A percentile compares a stretch with the other conserved stretches of the same genome.
Evolutionary conservation across 805 yeast genomes (phyloP).

Genomic region (Schizosaccharomyces osmophilus): DNA sequence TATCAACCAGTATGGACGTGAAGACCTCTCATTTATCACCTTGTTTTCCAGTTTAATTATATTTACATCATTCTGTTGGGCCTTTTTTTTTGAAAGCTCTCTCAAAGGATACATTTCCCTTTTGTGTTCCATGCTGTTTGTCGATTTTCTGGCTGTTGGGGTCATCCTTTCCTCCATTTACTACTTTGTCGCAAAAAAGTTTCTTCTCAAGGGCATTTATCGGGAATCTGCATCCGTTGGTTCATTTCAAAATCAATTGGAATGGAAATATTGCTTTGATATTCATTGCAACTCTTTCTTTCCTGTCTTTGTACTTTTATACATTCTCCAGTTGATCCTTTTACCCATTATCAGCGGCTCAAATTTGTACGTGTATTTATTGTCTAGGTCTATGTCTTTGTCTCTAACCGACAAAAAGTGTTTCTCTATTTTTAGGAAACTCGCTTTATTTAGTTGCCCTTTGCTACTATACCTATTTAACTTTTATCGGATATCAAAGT

Average conservation of each 20-base stretch:
- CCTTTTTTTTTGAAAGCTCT: background rate
- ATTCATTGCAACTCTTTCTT: slow-evolving; percentile 80
- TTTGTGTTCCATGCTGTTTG: background rate
- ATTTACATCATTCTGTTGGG: background rate
- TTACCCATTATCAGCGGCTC: slow-evolving; percentile 46
- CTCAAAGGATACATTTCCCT: background rate
- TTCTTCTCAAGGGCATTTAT: background rate
- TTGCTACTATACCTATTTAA: slow-evolving; percentile 50
- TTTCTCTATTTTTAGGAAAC: slow-evolving; percentile 55
- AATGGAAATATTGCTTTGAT: slow-evolving; percentile 73
- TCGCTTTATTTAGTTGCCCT: slow-evolving; percentile 49
- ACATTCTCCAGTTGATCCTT: slow-evolving; percentile 48
- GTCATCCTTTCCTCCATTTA: background rate
- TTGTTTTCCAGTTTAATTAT: background rate
- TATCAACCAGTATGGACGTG: background rate
- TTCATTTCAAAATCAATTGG: slow-evolving; percentile 25
- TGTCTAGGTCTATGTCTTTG: background rate
- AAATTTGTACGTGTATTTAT: slow-evolving; percentile 18
- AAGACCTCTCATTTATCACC: background rate
- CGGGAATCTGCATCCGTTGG: slow-evolving; percentile 8
- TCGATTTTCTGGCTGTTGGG: background rate
- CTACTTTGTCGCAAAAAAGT: background rate
- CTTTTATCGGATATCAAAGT: slow-evolving; percentile 73
- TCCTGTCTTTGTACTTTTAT: slow-evolving; percentile 50
- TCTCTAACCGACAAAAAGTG: slow-evolving; percentile 8